phyloP scores from a whole-genome alignment of 2,329 filamentous ascomycete species.

The Meredithiella fracta region DNA sequence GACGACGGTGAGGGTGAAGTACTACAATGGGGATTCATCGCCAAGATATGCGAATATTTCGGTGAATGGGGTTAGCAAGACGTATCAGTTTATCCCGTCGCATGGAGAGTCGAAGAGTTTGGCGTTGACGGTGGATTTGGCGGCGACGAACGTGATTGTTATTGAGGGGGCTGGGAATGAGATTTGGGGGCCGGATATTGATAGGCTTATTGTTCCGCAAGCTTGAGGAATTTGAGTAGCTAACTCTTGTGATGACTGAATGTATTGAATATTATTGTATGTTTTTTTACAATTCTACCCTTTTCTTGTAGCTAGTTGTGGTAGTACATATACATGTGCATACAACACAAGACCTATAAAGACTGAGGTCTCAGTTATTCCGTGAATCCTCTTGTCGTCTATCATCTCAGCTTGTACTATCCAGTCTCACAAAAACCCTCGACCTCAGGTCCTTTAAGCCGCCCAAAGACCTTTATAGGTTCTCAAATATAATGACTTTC shows the following conservation, averaged over 20 bases:
- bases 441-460: too few relatives aligned
- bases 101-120: slow-evolving; percentile 28
- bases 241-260: neutral
- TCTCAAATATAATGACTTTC: too few relatives aligned
- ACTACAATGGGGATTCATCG: slow-evolving; percentile 36
- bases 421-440: too few relatives aligned
- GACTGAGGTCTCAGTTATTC: too few relatives aligned
- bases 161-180: slow-evolving; percentile 26
- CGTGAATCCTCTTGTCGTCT: too few relatives aligned
- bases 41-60: slow-evolving; percentile 36
- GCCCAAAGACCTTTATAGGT: too few relatives aligned
- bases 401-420: too few relatives aligned
- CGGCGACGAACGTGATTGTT: slow-evolving; percentile 30
- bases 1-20: slow-evolving; percentile 38
- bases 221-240: neutral
- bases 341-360: too few relatives aligned
- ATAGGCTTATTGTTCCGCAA: slow-evolving; percentile 35
- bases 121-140: slow-evolving; percentile 31
- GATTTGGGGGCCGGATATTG: slow-evolving; percentile 34
- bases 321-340: too few relatives aligned
- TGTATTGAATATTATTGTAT: neutral
- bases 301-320: too few relatives aligned
- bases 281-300: neutral
- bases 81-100: slow-evolving; percentile 38
- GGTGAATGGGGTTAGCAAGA: slow-evolving; percentile 37